Base-by-base conservation (phyloP, 202 grass and related monocot species). In the Elaeis oleifera region DNA sequence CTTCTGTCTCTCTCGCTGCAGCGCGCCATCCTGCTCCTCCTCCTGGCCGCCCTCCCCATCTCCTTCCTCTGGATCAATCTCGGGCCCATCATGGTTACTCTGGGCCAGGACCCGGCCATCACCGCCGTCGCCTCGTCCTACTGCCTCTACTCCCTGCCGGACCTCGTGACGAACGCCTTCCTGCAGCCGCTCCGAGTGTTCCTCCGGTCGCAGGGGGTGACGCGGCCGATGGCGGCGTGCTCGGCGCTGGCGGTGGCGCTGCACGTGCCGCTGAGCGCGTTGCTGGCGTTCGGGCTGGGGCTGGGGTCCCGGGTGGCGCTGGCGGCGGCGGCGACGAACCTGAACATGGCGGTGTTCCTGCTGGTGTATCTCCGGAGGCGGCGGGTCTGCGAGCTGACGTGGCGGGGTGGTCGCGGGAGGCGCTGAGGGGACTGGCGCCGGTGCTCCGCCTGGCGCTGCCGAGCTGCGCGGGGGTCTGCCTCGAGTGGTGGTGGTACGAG, bases 401-500 rank as follows among this genome's bases (percentile, higher is more conserved):
- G 57, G 57, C 16, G 57, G 57, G 57, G 4, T 59, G 57, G 57
- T 59, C 57, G 23, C 57, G 25, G 15, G 22, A 16, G 14, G 57
- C 57, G 13, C 57, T 59, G 23, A 3, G 57, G 16, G 23, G 25
- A 6, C 57, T 59, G 14, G 15, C 57, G 14, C 57, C 57, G 22
- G 57, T 59, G 16, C 57, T 59, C 15, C 57, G 57, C 3, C 57
- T 59, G 3, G 57, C 60, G 5, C 28, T 63, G 16, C 60, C 65
- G 22, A 68, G 65, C 51, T 68, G 65, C 65, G 51, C 54, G 7
- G 51, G 50, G 1, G 65, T 68, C 27, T 68, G 65, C 51, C 13
- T 68, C 23, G 65, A 68, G 65, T 68, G 65, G 65, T 68, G 65
- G 65, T 68, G 65, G 65, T 68, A 68, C 65, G 65, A 68, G 51